Conservation (phyloP, 345 rosid species). For the Corymbia maculata region DNA sequence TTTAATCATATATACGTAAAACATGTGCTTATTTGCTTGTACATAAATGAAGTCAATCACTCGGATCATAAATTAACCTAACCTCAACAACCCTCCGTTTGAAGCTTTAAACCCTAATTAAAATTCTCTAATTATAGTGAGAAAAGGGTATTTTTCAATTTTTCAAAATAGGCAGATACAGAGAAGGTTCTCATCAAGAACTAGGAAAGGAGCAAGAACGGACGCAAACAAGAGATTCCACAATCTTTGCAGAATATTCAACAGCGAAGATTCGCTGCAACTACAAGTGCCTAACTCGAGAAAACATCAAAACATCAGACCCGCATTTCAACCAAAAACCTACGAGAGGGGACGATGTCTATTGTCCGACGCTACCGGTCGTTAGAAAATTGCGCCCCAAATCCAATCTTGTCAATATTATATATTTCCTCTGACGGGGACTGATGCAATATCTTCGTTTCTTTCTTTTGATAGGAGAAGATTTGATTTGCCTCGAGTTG, state of each 20-base stretch:
- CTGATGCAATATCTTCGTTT: background rate
- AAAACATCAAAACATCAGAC: background rate
- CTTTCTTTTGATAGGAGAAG: background rate
- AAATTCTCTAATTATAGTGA: background rate
- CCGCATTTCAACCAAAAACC: background rate
- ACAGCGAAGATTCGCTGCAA: background rate
- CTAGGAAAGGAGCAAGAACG: background rate
- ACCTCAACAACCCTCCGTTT: background rate
- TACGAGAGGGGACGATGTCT: background rate
- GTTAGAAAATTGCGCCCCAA: background rate
- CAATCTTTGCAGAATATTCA: background rate
- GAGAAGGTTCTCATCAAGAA: background rate
- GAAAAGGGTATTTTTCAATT: background rate
- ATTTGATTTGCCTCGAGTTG: background rate
- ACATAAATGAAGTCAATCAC: background rate
- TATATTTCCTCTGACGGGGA: background rate
- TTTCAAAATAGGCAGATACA: background rate
- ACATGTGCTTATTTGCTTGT: background rate
- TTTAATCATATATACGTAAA: background rate
- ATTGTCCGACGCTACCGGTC: background rate
- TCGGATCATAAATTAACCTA: background rate
- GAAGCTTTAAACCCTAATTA: background rate
- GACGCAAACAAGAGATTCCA: background rate
- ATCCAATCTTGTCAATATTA: background rate
- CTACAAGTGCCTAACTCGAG: background rate